phyloP scores from a whole-genome alignment of 1,139 yeast species.

The Saccharomyces hybrid region DNA sequence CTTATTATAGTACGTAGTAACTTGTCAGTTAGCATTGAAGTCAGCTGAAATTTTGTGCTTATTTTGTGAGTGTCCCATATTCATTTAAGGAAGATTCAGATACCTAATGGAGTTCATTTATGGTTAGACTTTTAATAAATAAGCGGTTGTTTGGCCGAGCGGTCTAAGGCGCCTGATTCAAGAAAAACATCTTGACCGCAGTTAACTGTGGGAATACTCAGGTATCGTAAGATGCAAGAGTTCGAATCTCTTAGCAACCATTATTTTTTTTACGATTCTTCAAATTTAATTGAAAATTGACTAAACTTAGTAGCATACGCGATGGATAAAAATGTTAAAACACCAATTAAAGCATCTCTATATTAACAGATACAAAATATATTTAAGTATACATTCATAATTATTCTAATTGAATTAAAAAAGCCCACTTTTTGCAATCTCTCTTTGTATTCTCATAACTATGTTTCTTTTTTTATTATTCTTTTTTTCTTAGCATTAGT shows the following conservation, averaged over 20 bases:
- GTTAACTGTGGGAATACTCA: constrained; percentile 7
- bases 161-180: constrained; percentile 11
- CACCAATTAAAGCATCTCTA: neutral
- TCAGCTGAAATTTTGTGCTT: no score
- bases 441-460: neutral
- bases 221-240: constrained; percentile 10
- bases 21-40: no score
- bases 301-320: no score
- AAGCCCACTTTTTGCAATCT: neutral
- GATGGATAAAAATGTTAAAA: neutral
- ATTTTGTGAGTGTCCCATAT: no score
- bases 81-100: no score
- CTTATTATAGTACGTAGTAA: no score
- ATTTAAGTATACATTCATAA: neutral
- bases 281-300: no score
- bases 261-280: neutral
- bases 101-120: no score
- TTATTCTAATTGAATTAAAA: neutral
- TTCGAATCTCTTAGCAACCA: constrained; percentile 9
- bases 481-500: neutral
- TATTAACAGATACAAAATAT: neutral
- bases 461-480: neutral
- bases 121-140: neutral
- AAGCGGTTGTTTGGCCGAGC: constrained; percentile 9
- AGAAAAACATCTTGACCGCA: constrained; percentile 3